A percentile compares a stretch with the other conserved stretches of the same genome.
Evolutionary conservation across 164 flowering plant genomes (phyloP).

Genomic region (Paratinospora sagittata): DNA sequence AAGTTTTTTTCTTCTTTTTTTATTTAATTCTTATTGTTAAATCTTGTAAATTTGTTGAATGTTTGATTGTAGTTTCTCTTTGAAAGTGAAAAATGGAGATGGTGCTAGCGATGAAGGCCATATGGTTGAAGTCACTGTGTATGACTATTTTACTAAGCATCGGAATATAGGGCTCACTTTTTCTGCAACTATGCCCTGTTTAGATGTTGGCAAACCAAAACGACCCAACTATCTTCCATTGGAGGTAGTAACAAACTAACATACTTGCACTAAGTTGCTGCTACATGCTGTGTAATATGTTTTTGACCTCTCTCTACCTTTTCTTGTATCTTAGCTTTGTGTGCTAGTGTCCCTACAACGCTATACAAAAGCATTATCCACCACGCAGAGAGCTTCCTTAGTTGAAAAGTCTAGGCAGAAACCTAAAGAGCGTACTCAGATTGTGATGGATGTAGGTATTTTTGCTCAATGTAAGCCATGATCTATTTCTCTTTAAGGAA

Average conservation of each 20-base stretch:
- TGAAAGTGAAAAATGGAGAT: no score
- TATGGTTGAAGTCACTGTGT: constrained; percentile 61
- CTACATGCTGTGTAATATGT: no score
- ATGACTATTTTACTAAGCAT: constrained; percentile 51
- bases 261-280: no score
- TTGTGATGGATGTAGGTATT: no score
- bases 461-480: no score
- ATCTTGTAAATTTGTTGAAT: no score
- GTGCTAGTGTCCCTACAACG: constrained; percentile 75
- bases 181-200: constrained; percentile 51
- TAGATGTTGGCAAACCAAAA: constrained; percentile 70
- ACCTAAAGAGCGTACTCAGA: constrained; percentile 86
- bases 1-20: no score
- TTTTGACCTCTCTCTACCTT: no score
- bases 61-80: no score
- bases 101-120: no score
- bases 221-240: constrained; percentile 56
- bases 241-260: constrained; percentile 51
- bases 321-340: constrained; percentile 52
- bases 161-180: constrained; percentile 30
- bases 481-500: no score
- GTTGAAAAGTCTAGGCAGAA: constrained; percentile 94
- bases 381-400: constrained; percentile 65
- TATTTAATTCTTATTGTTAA: no score
- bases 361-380: constrained; percentile 70